Conservation (phyloP, 176 grass and related monocot species). For the Chloris gayana region DNA sequence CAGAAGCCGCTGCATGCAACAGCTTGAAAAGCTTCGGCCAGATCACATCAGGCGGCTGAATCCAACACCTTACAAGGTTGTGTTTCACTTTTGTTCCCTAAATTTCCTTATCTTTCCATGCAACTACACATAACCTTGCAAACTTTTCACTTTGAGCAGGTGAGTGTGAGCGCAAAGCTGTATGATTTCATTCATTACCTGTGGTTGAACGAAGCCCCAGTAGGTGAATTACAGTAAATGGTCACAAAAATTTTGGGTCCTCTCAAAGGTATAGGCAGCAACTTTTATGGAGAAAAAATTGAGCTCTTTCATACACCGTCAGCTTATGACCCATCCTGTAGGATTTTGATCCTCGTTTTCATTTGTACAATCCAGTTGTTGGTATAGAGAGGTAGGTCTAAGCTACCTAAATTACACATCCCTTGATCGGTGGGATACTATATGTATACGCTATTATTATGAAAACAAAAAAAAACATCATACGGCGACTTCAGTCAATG, state of each 20-base stretch:
- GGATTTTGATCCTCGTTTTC: constrained; percentile 35
- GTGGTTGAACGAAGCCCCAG: constrained; percentile 88
- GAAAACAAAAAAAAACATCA: constrained; percentile 11
- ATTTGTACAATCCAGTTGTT: constrained; percentile 23
- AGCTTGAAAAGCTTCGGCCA: constrained; percentile 76
- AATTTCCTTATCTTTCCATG: background rate
- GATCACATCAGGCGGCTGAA: constrained; percentile 97
- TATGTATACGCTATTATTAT: constrained; percentile 3
- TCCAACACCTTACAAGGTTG: constrained; percentile 97
- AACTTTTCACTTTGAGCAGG: constrained; percentile 49
- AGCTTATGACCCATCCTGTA: constrained; percentile 10
- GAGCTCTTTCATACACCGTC: constrained; percentile 27
- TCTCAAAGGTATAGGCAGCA: constrained; percentile 47
- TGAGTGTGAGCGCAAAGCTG: constrained; percentile 81
- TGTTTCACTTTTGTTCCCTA: background rate
- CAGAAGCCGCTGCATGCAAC: constrained; percentile 86
- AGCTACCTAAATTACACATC: constrained; percentile 23
- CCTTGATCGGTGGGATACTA: constrained; percentile 41
- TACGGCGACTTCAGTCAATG: background rate
- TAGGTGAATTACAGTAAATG: constrained; percentile 77
- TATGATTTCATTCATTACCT: constrained; percentile 93
- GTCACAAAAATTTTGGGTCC: constrained; percentile 38
- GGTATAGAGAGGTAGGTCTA: constrained; percentile 36
- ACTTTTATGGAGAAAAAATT: background rate
- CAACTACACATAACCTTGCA: background rate